These are phyloP conservation scores for Barnettozyma botsteinii DNA, from an alignment of 805 yeast genomes.

Conservation along the genomic window DNA sequence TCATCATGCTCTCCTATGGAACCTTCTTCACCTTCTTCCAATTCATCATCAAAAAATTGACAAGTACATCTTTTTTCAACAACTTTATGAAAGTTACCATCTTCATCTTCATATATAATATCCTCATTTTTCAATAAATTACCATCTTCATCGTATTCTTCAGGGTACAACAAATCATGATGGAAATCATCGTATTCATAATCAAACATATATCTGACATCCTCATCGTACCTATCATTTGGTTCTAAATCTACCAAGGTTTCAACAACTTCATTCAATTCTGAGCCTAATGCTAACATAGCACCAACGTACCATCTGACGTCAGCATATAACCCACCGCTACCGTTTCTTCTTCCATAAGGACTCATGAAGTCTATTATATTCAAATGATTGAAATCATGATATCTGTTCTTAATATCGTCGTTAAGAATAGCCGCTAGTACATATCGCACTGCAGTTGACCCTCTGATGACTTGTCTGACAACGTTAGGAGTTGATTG, in stretches of 20 bases:
- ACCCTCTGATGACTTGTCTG: slow-evolving; percentile 50
- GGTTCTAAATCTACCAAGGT: slow-evolving; percentile 49
- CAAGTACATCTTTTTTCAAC: slow-evolving; percentile 23
- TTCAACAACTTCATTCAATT: slow-evolving; percentile 45
- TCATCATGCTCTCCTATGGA: too few species aligned
- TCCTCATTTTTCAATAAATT: slow-evolving; percentile 14
- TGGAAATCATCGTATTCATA: slow-evolving; percentile 44
- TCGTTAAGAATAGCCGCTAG: slow-evolving; percentile 56
- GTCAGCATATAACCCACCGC: slow-evolving; percentile 56
- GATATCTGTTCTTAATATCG: slow-evolving; percentile 35
- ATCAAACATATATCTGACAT: slow-evolving; percentile 54
- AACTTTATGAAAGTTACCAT: slow-evolving; percentile 23
- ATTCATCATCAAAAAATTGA: slow-evolving; percentile 19
- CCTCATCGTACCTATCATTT: slow-evolving; percentile 66
- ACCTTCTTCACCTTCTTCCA: slow-evolving; percentile 5
- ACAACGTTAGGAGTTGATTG: slow-evolving; percentile 39
- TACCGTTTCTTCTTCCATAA: slow-evolving; percentile 53
- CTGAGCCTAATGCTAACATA: slow-evolving; percentile 43
- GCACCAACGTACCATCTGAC: slow-evolving; percentile 54
- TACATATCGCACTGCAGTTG: slow-evolving; percentile 56
- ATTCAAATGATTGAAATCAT: slow-evolving; percentile 57
- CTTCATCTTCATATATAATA: slow-evolving; percentile 24
- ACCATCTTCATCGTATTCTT: slow-evolving; percentile 16
- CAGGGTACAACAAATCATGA: slow-evolving; percentile 27
- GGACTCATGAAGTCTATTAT: slow-evolving; percentile 60